Base-by-base conservation (phyloP, 2,329 filamentous ascomycete species). In the Penicillium italicum region DNA sequence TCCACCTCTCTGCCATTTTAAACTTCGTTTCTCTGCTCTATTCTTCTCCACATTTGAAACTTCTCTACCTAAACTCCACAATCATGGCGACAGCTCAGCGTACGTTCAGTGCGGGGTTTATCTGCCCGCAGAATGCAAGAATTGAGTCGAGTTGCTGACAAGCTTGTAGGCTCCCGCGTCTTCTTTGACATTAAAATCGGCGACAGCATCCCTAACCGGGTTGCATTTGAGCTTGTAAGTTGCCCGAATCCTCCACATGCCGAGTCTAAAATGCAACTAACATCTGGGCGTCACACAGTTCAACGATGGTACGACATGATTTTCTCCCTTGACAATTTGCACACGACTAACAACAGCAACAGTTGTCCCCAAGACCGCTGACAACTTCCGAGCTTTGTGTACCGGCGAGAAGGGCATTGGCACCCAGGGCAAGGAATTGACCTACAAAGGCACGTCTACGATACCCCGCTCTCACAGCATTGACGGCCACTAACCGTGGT, bases 311-410 rank as follows among this genome's bases (percentile, higher is more conserved):
- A 72, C 61, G 68, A 55, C 37, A 28, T 50, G 38, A 48, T 56
- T 26, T 57, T 34, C 55, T 44, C 47, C 36, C 34, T 36, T 20
- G 22, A 38, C 22, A 20, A 37, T 33, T 43, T 7, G 16, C 33
- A 54, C 28, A 43, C 48, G 30, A 30, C 38, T 36, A 40, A 56
- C 37, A 33, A 18, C 10, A 49, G 7, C 9, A 46, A 31, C 53
- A 80, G 81, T 95, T 58, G 92, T 96, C 20, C 93, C 93, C 70
- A 96, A 95, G 80, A 97, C 93, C 5, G 90, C 89, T 62, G 92
- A 97, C 69, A 97, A 97, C 82, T 97, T 97, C 82, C 90, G 92
- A 69, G 85, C 87, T 52, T 85, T 97, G 59, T 97, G 91, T 80
- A 96, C 93, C 0, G 93, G 93, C 64, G 93, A 97, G 80, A 97